Evolutionary conservation across 2,329 filamentous ascomycete genomes (phyloP).

Genomic region (Coniochaeta sp.): DNA sequence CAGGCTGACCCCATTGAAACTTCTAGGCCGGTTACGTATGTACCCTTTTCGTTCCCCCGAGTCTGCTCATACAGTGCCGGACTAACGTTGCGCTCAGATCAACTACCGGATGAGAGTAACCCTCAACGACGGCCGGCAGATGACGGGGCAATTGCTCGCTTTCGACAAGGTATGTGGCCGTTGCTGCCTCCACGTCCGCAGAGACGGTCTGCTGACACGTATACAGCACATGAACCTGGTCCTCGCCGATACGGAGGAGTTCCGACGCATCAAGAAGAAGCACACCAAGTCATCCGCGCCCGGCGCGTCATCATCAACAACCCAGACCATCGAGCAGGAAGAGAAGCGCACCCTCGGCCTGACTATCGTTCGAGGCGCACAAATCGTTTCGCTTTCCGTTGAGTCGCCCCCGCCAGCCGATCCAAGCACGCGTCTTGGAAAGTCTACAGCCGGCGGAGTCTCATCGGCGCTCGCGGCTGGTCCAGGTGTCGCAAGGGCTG

Average conservation of each 20-base stretch:
- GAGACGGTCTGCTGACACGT: constrained; percentile 2
- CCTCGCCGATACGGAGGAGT: constrained; percentile 96
- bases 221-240: constrained; percentile 96
- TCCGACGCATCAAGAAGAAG: constrained; percentile 83
- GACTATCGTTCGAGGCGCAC: constrained; percentile 87
- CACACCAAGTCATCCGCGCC: constrained; percentile 64
- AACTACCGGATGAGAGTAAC: constrained; percentile 99
- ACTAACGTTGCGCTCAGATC: constrained; percentile 54
- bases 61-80: background rate
- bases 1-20: constrained; percentile 50
- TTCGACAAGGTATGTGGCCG: constrained; percentile 75
- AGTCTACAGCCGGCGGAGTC: constrained; percentile 60
- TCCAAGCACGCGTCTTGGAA: constrained; percentile 81
- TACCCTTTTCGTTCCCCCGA: constrained; percentile 18
- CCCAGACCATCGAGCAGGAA: constrained; percentile 75
- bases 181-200: background rate
- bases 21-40: constrained; percentile 65
- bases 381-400: constrained; percentile 90
- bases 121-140: constrained; percentile 88
- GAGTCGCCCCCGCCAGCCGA: constrained; percentile 94
- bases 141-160: constrained; percentile 96
- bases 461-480: constrained; percentile 70
- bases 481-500: constrained; percentile 83
- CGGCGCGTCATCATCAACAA: constrained; percentile 50
- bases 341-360: constrained; percentile 97